Evolutionary conservation across 1,284 basidiomycete genomes (phyloP).

Genomic region (Cystobasidium pallidum): DNA sequence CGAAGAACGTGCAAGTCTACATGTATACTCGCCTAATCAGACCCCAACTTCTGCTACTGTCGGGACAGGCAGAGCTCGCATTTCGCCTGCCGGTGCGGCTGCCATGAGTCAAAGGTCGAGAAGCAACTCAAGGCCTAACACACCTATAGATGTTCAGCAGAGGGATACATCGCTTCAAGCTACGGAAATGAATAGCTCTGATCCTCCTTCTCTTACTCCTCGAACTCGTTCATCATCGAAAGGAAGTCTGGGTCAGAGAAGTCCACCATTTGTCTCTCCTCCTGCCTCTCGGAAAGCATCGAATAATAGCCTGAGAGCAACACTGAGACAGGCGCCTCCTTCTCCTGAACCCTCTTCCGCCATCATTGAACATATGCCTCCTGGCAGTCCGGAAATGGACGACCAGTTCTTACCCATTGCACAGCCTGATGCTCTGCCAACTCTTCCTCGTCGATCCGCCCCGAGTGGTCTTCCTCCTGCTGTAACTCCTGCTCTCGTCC

Average conservation of each 20-base stretch:
- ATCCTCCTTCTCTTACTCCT: neutral
- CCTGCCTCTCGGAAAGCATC: conserved; percentile 17
- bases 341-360: conserved; percentile 18
- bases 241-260: neutral
- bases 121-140: neutral
- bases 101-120: neutral
- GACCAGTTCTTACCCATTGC: conserved; percentile 13
- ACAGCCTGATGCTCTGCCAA: neutral
- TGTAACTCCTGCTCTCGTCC: neutral
- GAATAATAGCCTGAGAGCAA: conserved; percentile 11
- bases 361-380: conserved; percentile 14
- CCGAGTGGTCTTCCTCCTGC: neutral
- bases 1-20: conserved; percentile 1
- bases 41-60: neutral
- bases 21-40: neutral
- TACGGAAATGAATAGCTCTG: neutral
- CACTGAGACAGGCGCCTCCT: conserved; percentile 14
- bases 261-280: neutral
- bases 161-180: neutral
- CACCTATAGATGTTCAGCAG: neutral
- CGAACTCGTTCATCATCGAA: neutral
- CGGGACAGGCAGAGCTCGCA: conserved; percentile 3
- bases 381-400: neutral
- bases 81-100: neutral
- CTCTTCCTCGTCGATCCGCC: neutral